A percentile compares a stretch with the other conserved stretches of the same genome.
phyloP scores from a whole-genome alignment of 1,284 basidiomycete genomes.

The Leccinum solheimii region DNA sequence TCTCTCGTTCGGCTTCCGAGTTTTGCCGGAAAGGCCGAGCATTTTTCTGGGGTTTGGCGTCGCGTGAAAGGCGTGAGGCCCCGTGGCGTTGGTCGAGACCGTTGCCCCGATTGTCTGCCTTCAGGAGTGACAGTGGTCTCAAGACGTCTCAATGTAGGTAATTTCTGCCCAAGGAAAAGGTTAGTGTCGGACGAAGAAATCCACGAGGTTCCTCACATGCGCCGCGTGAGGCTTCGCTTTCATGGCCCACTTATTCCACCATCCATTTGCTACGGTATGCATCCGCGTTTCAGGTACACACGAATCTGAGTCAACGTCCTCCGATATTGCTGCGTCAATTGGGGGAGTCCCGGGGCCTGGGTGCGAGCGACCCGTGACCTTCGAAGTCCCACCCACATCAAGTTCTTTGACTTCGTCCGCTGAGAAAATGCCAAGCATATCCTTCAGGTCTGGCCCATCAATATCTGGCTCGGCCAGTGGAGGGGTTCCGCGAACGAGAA shows the following conservation, averaged over 20 bases:
- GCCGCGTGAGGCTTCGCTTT: conserved; percentile 19
- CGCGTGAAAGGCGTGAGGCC: conserved; percentile 17
- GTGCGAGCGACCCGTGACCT: background rate
- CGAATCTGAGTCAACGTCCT: conserved; percentile 25
- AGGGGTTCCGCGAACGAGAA: conserved; percentile 43
- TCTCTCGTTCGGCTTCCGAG: conserved; percentile 11
- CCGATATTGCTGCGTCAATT: conserved; percentile 11
- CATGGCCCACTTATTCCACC: conserved; percentile 58
- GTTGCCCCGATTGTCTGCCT: conserved; percentile 35
- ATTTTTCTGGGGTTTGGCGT: conserved; percentile 21
- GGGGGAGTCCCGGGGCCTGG: background rate
- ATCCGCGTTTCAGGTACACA: conserved; percentile 35
- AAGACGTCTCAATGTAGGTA: conserved; percentile 39
- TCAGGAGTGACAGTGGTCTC: conserved; percentile 52
- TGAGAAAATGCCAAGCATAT: conserved; percentile 44
- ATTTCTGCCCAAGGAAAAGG: conserved; percentile 27
- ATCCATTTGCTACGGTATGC: conserved; percentile 55
- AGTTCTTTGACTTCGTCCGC: conserved; percentile 51
- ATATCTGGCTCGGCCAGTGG: conserved; percentile 20
- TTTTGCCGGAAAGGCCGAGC: conserved; percentile 8
- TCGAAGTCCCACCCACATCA: conserved; percentile 22
- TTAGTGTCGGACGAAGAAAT: conserved; percentile 17
- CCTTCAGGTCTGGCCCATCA: conserved; percentile 48
- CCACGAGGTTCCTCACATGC: conserved; percentile 25
- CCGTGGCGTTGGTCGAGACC: conserved; percentile 21